Evolutionary conservation across 495 filamentous ascomycete genomes (phyloP).

Genomic region (Pseudoneurospora amorphoporcata): DNA sequence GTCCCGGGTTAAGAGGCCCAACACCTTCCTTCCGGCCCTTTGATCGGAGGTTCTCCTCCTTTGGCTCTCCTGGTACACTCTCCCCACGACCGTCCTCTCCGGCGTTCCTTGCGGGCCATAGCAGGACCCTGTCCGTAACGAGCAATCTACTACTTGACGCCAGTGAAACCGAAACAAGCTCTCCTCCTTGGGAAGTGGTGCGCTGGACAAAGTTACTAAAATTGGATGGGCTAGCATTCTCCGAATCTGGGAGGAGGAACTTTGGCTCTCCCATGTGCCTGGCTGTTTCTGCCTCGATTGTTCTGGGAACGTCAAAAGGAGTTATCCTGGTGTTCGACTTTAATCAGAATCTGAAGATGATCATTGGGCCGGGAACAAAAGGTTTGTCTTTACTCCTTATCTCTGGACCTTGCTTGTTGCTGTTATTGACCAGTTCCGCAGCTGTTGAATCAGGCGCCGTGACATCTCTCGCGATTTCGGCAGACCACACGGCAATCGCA

Average conservation of each 20-base stretch:
- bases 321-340: constrained; percentile 95
- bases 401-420: not conserved
- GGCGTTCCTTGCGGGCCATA: constrained; percentile 63
- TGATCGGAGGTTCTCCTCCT: constrained; percentile 85
- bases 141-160: constrained; percentile 46
- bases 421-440: constrained; percentile 26
- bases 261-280: constrained; percentile 90
- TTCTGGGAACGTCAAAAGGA: constrained; percentile 85
- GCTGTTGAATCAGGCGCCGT: constrained; percentile 86
- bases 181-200: constrained; percentile 90
- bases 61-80: constrained; percentile 45
- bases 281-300: constrained; percentile 80
- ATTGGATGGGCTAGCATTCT: constrained; percentile 80
- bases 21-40: constrained; percentile 85
- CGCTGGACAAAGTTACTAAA: constrained; percentile 92
- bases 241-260: constrained; percentile 85
- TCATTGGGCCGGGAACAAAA: constrained; percentile 91
- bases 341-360: constrained; percentile 84
- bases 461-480: constrained; percentile 80
- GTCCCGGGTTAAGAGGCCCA: constrained; percentile 42
- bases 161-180: constrained; percentile 53
- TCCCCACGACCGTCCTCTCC: constrained; percentile 68
- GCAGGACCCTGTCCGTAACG: constrained; percentile 61
- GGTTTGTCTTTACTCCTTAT: constrained; percentile 39
- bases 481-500: constrained; percentile 85